phyloP scores from a whole-genome alignment of 148 eudicot genomes.

The Amaranthus cruentus region DNA sequence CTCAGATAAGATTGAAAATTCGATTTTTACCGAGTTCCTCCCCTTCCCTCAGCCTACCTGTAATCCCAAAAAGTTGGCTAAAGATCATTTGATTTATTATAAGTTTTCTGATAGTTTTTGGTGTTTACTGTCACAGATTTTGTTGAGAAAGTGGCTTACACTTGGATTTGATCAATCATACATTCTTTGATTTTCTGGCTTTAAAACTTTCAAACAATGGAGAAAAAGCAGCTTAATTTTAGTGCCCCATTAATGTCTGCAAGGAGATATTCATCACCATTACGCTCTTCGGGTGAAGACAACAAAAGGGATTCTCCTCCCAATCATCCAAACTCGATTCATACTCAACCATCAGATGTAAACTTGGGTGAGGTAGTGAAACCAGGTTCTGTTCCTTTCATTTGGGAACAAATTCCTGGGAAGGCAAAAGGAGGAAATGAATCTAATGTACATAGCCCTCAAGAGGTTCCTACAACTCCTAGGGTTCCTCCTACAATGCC shows the following conservation, averaged over 20 bases:
- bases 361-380: slow-evolving; percentile 37
- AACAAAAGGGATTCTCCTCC: slow-evolving; percentile 13
- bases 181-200: background rate
- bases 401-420: slow-evolving; percentile 46
- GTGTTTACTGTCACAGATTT: slow-evolving; percentile 12
- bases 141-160: slow-evolving; percentile 6
- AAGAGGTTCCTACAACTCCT: slow-evolving; percentile 25
- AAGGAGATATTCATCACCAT: slow-evolving; percentile 48
- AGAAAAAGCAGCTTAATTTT: slow-evolving; percentile 39
- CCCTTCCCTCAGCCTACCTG: no score
- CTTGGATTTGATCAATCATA: slow-evolving; percentile 1
- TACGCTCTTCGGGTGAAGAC: slow-evolving; percentile 31
- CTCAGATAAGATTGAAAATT: no score
- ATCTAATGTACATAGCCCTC: slow-evolving; percentile 16
- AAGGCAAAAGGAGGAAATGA: slow-evolving; percentile 31
- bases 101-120: slow-evolving; percentile 7
- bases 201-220: slow-evolving; percentile 24
- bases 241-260: slow-evolving; percentile 46
- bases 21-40: no score
- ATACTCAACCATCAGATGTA: slow-evolving; percentile 21
- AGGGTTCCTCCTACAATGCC: slow-evolving; percentile 33
- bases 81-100: background rate
- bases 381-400: slow-evolving; percentile 40
- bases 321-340: slow-evolving; percentile 4
- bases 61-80: no score